Evolutionary conservation across 805 yeast genomes (phyloP), one percentile per base, ranked within the genome.

Genomic region (Brettanomyces bruxellensis): DNA sequence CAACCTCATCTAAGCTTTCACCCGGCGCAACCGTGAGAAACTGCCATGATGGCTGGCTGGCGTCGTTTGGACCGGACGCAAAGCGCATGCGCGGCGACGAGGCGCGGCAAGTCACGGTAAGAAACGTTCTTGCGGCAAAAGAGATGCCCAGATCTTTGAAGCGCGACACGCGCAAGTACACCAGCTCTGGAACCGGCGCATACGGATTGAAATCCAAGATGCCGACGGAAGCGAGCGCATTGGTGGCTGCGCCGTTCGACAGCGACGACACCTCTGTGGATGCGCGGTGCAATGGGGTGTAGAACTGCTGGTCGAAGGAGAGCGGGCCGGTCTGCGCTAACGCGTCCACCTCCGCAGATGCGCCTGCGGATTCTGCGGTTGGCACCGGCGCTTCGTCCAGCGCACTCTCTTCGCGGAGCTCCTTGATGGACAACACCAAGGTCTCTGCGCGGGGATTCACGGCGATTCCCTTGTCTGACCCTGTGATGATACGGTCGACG

Each of bases 401-500:
- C 8, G 18, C 40, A 34, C 3, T 39, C 41, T 75, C 79, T 39
- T 71, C 74, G 58, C 75, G 77, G 56, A 85, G 76, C 59, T 86
- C 95, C 61, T 86, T 86, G 41, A 87, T 76, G 1, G 90, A 73
- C 8, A 86, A 74, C 34, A 78, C 72, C 52, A 88, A 68, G 48
- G 71, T 73, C 55, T 83, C 90, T 3, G 93, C 88, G 61, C 95
- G 73, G 25, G 91, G 89, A 50, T 86, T 85, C 28, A 85, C 75
- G 4, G 90, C 91, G 45, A 86, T 78, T 51, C 95, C 95, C 46
- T 75, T 76, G 47, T 72, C 76, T 1, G 90, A 77, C 25, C 95
- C 93, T 13, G 76, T 61, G 51, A 88, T 81, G 49, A 88, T 84
- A 55, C 95, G 70, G 55, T 86, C 88, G 23, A 84, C 76, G 44